phyloP scores from a whole-genome alignment of 2,329 filamentous ascomycete genomes.

The Cordyceps pruinosa region DNA sequence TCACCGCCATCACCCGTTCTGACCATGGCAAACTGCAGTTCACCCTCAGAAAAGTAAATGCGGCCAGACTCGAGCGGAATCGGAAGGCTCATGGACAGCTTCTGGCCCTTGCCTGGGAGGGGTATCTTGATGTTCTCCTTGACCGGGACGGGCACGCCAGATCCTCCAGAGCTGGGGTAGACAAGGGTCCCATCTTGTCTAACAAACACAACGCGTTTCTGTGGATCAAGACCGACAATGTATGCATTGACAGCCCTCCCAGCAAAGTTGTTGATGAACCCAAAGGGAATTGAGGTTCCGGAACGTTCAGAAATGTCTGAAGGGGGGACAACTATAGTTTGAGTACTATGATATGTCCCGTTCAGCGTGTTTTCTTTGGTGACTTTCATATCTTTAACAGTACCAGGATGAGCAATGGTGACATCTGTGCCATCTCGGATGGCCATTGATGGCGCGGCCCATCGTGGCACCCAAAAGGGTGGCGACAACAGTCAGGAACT shows the following conservation, averaged over 20 bases:
- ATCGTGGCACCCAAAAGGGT: slow-evolving; percentile 16
- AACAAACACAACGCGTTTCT: slow-evolving; percentile 36
- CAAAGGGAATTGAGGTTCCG: slow-evolving; percentile 19
- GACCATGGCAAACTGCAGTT: slow-evolving; percentile 37
- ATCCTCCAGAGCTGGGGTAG: slow-evolving; percentile 34
- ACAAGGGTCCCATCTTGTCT: slow-evolving; percentile 32
- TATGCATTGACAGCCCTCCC: slow-evolving; percentile 36
- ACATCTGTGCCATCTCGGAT: slow-evolving; percentile 18
- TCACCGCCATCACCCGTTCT: slow-evolving; percentile 19
- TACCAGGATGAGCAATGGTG: slow-evolving; percentile 26
- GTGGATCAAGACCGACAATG: slow-evolving; percentile 36
- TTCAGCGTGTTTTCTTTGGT: slow-evolving; percentile 34
- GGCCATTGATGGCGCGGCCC: slow-evolving; percentile 10
- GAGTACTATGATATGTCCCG: slow-evolving; percentile 23
- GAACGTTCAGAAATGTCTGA: slow-evolving; percentile 7
- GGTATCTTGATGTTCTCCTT: slow-evolving; percentile 35
- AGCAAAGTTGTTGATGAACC: slow-evolving; percentile 38
- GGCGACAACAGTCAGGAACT: slow-evolving; percentile 12
- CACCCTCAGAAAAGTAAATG: slow-evolving; percentile 38
- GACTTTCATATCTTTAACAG: slow-evolving; percentile 26
- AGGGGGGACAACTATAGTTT: slow-evolving; percentile 5
- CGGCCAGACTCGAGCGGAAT: slow-evolving; percentile 35
- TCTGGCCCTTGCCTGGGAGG: slow-evolving; percentile 31
- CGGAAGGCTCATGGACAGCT: slow-evolving; percentile 32
- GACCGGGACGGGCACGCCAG: slow-evolving; percentile 30